phyloP scores from a whole-genome alignment of 2,329 filamentous ascomycete genomes.

The Phyllosticta citrichinensis region DNA sequence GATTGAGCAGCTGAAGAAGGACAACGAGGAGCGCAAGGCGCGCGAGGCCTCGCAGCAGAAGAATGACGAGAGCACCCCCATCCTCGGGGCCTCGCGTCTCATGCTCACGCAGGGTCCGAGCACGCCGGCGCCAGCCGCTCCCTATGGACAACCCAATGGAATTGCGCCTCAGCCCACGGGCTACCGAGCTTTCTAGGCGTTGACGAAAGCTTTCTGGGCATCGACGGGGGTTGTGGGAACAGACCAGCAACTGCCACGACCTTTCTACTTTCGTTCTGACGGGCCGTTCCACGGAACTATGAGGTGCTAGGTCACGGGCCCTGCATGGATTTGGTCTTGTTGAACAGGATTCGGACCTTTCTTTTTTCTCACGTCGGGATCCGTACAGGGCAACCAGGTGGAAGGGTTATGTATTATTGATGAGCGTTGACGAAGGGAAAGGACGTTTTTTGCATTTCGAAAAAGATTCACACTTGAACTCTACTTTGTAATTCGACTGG shows the following conservation, averaged over 20 bases:
- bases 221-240: not conserved
- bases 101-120: constrained; percentile 90
- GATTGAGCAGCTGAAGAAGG: constrained; percentile 75
- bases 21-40: constrained; percentile 87
- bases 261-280: constrained; percentile 3
- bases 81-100: constrained; percentile 75
- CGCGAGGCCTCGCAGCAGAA: constrained; percentile 65
- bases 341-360: not conserved
- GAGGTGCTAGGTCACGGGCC: constrained; percentile 1
- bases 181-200: constrained; percentile 26
- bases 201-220: not conserved
- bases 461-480: constrained; percentile 5
- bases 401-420: constrained; percentile 6
- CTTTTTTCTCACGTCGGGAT: constrained; percentile 1
- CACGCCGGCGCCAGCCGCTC: constrained; percentile 48
- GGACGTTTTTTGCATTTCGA: constrained; percentile 7
- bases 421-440: constrained; percentile 5
- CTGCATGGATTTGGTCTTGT: constrained; percentile 1
- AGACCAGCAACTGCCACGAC: constrained; percentile 1
- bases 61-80: constrained; percentile 87
- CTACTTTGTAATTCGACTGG: constrained; percentile 8
- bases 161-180: constrained; percentile 80
- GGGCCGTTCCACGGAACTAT: not conserved
- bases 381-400: not conserved
- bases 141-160: constrained; percentile 74